Conservation (phyloP, 345 rosid species). For the Syzygium grande region DNA sequence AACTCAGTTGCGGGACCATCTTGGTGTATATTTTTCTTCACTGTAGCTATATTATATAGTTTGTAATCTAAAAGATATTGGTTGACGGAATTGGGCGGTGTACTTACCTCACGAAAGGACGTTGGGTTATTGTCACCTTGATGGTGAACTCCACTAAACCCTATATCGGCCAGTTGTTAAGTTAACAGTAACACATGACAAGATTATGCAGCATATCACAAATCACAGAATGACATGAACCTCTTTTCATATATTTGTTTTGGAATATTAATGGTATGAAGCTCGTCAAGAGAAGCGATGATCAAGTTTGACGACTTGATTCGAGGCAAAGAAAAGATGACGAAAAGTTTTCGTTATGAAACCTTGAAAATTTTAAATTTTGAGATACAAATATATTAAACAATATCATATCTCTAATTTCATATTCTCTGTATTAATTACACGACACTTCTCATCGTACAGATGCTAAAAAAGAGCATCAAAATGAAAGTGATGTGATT, state of each 20-base stretch:
- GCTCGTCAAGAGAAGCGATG: not conserved
- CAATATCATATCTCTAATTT: not conserved
- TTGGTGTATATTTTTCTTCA: not conserved
- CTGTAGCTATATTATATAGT: not conserved
- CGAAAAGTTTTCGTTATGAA: not conserved
- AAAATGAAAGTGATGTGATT: too few relatives aligned
- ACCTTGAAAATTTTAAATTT: not conserved
- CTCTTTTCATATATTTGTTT: not conserved
- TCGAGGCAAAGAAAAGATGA: not conserved
- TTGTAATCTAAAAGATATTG: not conserved
- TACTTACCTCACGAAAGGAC: not conserved
- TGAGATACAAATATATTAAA: not conserved
- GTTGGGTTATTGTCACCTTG: not conserved
- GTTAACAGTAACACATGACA: not conserved
- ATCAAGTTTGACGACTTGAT: not conserved
- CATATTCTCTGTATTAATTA: not conserved
- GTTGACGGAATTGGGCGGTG: not conserved
- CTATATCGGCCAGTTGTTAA: not conserved
- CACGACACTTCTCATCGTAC: not conserved
- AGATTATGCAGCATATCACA: not conserved
- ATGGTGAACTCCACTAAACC: not conserved
- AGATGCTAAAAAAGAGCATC: not conserved
- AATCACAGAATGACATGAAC: not conserved
- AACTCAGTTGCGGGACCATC: not conserved
- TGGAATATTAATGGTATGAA: not conserved